Evolutionary conservation across 495 filamentous ascomycete genomes (phyloP).

Genomic region (Cairneyella variabilis): DNA sequence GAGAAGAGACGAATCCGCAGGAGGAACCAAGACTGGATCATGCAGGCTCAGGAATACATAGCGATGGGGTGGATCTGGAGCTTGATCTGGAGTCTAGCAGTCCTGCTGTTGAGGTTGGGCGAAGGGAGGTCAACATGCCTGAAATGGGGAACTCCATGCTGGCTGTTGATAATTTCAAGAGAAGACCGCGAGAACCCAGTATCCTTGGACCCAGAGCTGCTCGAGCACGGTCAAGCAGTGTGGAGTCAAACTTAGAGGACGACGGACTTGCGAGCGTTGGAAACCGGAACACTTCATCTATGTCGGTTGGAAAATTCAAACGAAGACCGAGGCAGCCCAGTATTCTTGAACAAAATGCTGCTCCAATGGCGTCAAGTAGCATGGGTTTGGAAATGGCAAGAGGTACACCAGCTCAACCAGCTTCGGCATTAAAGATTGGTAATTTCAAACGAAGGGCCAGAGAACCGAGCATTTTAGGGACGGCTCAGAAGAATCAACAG

Average conservation of each 20-base stretch:
- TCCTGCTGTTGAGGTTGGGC: constrained; percentile 21
- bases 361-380: constrained; percentile 10
- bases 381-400: constrained; percentile 14
- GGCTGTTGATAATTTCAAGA: constrained; percentile 20
- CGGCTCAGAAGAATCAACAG: constrained; percentile 50
- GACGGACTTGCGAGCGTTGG: constrained; percentile 20
- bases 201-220: constrained; percentile 18
- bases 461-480: constrained; percentile 65
- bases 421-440: constrained; percentile 24
- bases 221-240: constrained; percentile 22
- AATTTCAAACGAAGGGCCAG: constrained; percentile 63
- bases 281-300: constrained; percentile 8
- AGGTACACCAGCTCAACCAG: constrained; percentile 19
- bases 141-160: constrained; percentile 17
- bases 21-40: background rate
- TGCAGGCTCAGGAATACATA: constrained; percentile 8
- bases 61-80: background rate
- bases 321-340: constrained; percentile 12
- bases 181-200: constrained; percentile 21
- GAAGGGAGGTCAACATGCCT: constrained; percentile 20
- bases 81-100: constrained; percentile 23
- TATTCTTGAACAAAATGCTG: constrained; percentile 3
- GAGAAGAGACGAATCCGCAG: background rate
- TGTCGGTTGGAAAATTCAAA: background rate
- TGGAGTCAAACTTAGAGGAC: constrained; percentile 21